Percentiles rank a stretch among this genome's conserved stretches.
These are phyloP conservation scores for Scheffersomyces stipitis DNA, from an alignment of 805 yeast species.

Conservation along the genomic window DNA sequence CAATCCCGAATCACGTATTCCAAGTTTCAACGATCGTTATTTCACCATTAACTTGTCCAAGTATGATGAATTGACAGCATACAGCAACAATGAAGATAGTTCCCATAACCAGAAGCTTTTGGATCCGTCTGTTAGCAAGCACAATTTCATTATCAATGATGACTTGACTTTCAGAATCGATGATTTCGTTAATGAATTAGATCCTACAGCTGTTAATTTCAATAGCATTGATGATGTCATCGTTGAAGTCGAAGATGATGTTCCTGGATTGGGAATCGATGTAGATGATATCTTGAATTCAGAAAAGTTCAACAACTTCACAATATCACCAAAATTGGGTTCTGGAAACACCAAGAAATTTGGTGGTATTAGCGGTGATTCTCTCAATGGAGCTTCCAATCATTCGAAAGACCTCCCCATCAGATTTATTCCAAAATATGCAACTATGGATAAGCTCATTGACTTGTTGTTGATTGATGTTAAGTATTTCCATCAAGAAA, in stretches of 20 bases:
- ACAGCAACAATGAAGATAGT: slow-evolving; percentile 4
- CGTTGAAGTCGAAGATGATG: slow-evolving; percentile 35
- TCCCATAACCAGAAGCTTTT: slow-evolving; percentile 9
- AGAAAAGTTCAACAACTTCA: slow-evolving; percentile 36
- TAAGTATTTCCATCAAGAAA: slow-evolving; percentile 49
- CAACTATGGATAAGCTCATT: slow-evolving; percentile 70
- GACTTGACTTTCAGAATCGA: slow-evolving; percentile 37
- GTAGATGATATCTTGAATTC: slow-evolving; percentile 43
- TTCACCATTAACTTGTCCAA: slow-evolving; percentile 33
- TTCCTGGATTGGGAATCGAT: slow-evolving; percentile 42
- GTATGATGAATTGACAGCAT: slow-evolving; percentile 31
- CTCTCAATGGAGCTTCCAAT: slow-evolving; percentile 4
- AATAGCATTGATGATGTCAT: slow-evolving; percentile 25
- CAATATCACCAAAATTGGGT: slow-evolving; percentile 15
- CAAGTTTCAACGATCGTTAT: slow-evolving; percentile 35
- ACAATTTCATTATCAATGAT: slow-evolving; percentile 27
- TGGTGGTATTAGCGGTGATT: slow-evolving; percentile 17
- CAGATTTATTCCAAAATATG: slow-evolving; percentile 40
- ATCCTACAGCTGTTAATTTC: slow-evolving; percentile 15
- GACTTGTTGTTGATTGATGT: slow-evolving; percentile 76
- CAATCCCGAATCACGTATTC: slow-evolving; percentile 24
- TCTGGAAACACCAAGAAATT: slow-evolving; percentile 15
- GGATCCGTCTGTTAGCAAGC: slow-evolving; percentile 17
- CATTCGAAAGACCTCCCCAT: not conserved
- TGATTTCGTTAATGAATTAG: slow-evolving; percentile 32